Base-by-base conservation (phyloP, 768 basidiomycete species). In the Mrakia gelida region DNA sequence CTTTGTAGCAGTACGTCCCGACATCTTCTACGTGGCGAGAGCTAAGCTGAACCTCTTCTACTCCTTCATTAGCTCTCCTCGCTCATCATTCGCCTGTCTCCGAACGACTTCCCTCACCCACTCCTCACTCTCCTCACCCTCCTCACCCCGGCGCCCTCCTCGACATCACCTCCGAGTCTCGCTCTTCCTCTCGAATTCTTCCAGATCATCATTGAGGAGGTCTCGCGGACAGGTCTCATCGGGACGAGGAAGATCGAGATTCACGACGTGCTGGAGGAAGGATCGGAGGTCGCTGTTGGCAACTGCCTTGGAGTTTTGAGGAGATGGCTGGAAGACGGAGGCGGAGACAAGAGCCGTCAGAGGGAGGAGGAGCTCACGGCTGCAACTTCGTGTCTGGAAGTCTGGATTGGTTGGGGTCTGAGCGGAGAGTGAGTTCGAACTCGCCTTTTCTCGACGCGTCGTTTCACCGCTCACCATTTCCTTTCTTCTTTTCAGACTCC, bases 311-410 rank as follows among this genome's bases (percentile, higher is more conserved):
- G 52, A 9, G 70, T 56, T 21, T 10, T 78, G 26, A 65, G 43
- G 15, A 4, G 54, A 2, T 78, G 72, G 73, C 34, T 59, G 6
- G 75, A 84, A 2, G 86, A 82, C 49, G 86, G 85, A 28, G 83
- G 79, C 56, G 83, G 54, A 78, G 84, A 75, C 81, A 84, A 54
- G 23, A 21, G 75, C 54, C 18, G 78, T 21, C 80, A 81, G 32
- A 80, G 76, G 49, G 74, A 82, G 68, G 85, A 85, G 65, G 89
- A 94, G 79, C 86, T 91, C 0, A 87, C 88, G 26, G 89, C 92
- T 0, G 92, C 92, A 0, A 86, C 95, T 74, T 90, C 89, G 79
- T 94, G 93, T 82, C 85, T 95, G 2, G 90, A 92, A 82, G 90
- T 92, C 3, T 98, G 94, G 95, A 89, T 95, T 81, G 85, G 87